Evolutionary conservation across 1,139 yeast species (phyloP), one percentile per base, ranked within the genome.

Genomic region (Debaryomyces nepalensis): DNA sequence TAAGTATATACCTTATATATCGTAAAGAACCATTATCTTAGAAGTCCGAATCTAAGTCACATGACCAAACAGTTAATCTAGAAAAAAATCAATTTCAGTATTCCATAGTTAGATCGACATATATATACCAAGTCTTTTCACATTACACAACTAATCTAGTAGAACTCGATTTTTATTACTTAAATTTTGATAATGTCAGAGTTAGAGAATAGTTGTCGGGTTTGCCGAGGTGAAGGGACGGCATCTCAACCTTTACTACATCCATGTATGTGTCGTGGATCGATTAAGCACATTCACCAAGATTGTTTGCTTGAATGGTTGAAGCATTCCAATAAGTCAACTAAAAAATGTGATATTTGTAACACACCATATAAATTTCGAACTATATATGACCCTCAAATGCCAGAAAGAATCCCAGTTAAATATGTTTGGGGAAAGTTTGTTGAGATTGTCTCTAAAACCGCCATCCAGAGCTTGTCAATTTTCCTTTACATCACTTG

Each of bases 231-330:
- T 37, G 98, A 89, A 55, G 93, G 81, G n/a, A 79, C 95, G 0
- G 68, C 66, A 0, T 79, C 77, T 1, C 93, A 88, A 50, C 97
- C 97, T 3, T 70, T 93, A 39, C 85, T 79, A 50, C 93, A 88
- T 63, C 99, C 99, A 1, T 93, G 99, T 65, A 84, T 81, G 57
- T 93, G 99, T 64, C 77, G 90, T 46, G 99, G 99, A 2, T 86
- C 96, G 21, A 95, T 93, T 58, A 87, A 87, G 60, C 90, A 83
- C 57, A 88, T 93, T 43, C 99, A 93, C 64, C 96, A 93, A 61
- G 95, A 85, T 39, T 93, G 99, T 66, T 68, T 93, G 37, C 70
- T 84, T 55, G 96, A 89, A 58, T 93, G 99, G 99, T 74, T 93
- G 30, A 75, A 74, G 44, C 78, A 72, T 54, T 81, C 83, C 51